Conservation (phyloP, 306 rosid genomes). For the Prunus armeniaca region DNA sequence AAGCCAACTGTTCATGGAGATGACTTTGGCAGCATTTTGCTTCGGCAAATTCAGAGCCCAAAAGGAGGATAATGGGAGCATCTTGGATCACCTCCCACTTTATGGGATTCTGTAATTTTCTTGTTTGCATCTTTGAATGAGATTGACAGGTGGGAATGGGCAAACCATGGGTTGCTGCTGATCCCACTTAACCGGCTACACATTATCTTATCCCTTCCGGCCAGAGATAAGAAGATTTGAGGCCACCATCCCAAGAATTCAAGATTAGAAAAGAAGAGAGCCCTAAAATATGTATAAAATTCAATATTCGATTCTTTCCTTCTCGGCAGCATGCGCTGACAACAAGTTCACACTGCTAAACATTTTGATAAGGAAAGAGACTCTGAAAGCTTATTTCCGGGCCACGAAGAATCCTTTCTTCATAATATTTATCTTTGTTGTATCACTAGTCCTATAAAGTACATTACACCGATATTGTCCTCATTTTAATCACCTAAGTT, state of each 20-base stretch:
- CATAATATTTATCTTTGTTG: too few relatives aligned
- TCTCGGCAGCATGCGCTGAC: constrained; percentile 18
- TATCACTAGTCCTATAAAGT: too few relatives aligned
- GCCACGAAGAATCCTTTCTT: constrained; percentile 22
- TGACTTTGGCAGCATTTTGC: not conserved
- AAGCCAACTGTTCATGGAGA: not conserved
- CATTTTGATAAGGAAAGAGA: constrained; percentile 5
- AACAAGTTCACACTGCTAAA: constrained; percentile 30
- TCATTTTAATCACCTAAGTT: too few relatives aligned
- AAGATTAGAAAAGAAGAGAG: constrained; percentile 14
- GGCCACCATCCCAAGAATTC: constrained; percentile 14
- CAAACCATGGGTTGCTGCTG: constrained; percentile 1
- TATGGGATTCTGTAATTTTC: constrained; percentile 19
- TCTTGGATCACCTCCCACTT: constrained; percentile 17
- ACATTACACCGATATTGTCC: too few relatives aligned
- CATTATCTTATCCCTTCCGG: constrained; percentile 32
- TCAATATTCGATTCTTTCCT: constrained; percentile 45
- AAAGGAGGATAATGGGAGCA: constrained; percentile 17
- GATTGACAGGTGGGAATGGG: constrained; percentile 24
- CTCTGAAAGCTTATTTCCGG: constrained; percentile 22
- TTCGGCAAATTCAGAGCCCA: not conserved
- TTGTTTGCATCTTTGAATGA: constrained; percentile 17
- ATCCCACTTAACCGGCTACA: not conserved
- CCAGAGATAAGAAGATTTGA: constrained; percentile 44
- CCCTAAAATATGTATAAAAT: constrained; percentile 1